Percentiles rank a stretch among this genome's conserved stretches.
These are phyloP conservation scores for Penicillium sp. DNA, from an alignment of 2,329 filamentous ascomycete species.

Conservation along the genomic window DNA sequence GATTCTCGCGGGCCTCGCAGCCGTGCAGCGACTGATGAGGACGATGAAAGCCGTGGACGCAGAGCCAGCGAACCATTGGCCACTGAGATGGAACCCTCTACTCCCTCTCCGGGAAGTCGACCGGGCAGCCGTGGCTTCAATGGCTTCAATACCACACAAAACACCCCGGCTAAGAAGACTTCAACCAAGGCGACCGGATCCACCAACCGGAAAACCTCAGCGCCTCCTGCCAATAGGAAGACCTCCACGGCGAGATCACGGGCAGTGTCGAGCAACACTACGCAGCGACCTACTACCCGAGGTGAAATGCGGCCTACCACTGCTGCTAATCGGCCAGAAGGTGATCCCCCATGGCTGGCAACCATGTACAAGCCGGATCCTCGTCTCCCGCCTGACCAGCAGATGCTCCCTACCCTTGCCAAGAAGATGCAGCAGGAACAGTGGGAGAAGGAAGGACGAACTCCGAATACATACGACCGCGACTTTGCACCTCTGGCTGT, in stretches of 20 bases:
- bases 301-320: conserved; percentile 56
- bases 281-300: conserved; percentile 62
- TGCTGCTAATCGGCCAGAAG: conserved; percentile 73
- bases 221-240: conserved; percentile 42
- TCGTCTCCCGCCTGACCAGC: conserved; percentile 88
- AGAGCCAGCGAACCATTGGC: conserved; percentile 61
- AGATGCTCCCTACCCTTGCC: conserved; percentile 91
- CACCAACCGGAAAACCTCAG: conserved; percentile 40
- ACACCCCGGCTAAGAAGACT: conserved; percentile 33
- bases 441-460: conserved; percentile 89
- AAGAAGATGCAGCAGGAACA: conserved; percentile 88
- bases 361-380: conserved; percentile 96
- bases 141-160: conserved; percentile 27
- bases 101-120: conserved; percentile 29
- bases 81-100: conserved; percentile 25
- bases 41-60: conserved; percentile 56
- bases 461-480: conserved; percentile 80
- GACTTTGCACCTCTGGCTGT: conserved; percentile 77
- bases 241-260: conserved; percentile 37
- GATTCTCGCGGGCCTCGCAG: conserved; percentile 67
- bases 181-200: conserved; percentile 27
- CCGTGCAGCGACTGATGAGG: conserved; percentile 57
- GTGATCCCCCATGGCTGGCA: conserved; percentile 92
- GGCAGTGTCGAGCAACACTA: conserved; percentile 34
- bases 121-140: conserved; percentile 34